Base-by-base conservation (phyloP, 1,284 basidiomycete genomes). In the Trichosporon coremiiforme region DNA sequence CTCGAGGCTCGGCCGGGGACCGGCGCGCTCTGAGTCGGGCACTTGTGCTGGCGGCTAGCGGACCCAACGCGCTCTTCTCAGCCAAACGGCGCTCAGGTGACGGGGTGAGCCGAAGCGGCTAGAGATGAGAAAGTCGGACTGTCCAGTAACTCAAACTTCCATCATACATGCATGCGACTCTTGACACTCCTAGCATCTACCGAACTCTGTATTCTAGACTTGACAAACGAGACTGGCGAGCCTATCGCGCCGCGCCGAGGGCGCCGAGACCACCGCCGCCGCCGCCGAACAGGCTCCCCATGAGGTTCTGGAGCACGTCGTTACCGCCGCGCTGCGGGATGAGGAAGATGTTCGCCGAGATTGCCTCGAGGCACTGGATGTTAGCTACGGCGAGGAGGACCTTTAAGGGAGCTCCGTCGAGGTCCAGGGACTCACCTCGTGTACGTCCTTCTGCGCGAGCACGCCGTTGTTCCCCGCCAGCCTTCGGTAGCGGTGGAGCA, bases 221-320 rank as follows among this genome's bases (percentile, higher is more conserved):
- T 38, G 36, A 38, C 36, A 38, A 3, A 35, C 47, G 17, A 3
- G 12, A 7, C 50, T 4, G 25, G 41, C 41, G 15, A 10, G 22
- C 22, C 29, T 29, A 33, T 10, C 31, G 57, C 15, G 57, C 57
- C 17, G 29, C 55, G 17, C 55, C 29, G 9, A 62, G 57, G 8
- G 57, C 57, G 29, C 57, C 57, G 57, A 62, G 57, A 4, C 78
- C 71, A 2, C 89, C 25, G 25, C 25, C 90, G 25, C 91, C 91
- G 63, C 91, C 91, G 62, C 90, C 89, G 66, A 95, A 90, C 79
- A 95, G 85, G 1, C 89, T 90, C 6, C 92, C 91, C 81, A 95
- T 85, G 86, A 95, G 90, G 65, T 92, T 91, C 65, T 90, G 91
- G 47, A 95, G 83, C 13, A 93, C 90, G 78, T 93, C 93, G n/a